Evolutionary conservation across 306 rosid species (phyloP), one percentile per base, ranked within the genome.

Genomic region (Mimosa bimucronata): DNA sequence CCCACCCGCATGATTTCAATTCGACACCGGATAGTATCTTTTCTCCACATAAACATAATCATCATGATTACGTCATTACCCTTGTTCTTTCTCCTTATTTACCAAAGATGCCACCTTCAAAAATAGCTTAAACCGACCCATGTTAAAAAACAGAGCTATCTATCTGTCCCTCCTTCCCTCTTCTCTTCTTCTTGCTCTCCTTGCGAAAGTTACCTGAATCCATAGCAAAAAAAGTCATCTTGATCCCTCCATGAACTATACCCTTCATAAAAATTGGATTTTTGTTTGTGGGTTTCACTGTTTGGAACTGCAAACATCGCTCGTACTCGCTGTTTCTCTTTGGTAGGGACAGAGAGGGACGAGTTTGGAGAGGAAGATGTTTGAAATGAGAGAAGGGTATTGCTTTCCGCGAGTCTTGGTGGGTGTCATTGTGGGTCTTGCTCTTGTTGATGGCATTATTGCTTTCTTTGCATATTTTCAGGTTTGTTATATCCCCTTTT

Each of bases 391-490:
- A 80, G 86, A 78, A 40, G 83, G 81, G 44, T 77, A 74, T 88
- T 90, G 98, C 81, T 91, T 92, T 76, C 92, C 97, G 29, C 80
- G 65, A 37, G 85, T 46, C 15, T 60, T 91, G 80, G 81, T 84
- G 28, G 92, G 84, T 76, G 91, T 90, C 29, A 84, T 87, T 88
- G 88, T 82, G 74, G 87, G 82, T 82, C 91, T 92, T 76, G 94
- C 97, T 81, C 67, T 95, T 34, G 67, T 92, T 82, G 89, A 89
- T 73, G 92, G 84, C 69, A 42, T 88, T 61, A 70, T 95, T 84
- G 88, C 94, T 42, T 80, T 71, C 83, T 79, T 95, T 66, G 92
- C 98, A 18, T 89, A 77, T 77, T 85, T 68, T 77, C 98, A 95
- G 98, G 98, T 94, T 87, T 81, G 67, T 70, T 70, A 7, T 34